Evolutionary conservation across 345 rosid genomes (phyloP).

Genomic region (Salix koriyanagi): DNA sequence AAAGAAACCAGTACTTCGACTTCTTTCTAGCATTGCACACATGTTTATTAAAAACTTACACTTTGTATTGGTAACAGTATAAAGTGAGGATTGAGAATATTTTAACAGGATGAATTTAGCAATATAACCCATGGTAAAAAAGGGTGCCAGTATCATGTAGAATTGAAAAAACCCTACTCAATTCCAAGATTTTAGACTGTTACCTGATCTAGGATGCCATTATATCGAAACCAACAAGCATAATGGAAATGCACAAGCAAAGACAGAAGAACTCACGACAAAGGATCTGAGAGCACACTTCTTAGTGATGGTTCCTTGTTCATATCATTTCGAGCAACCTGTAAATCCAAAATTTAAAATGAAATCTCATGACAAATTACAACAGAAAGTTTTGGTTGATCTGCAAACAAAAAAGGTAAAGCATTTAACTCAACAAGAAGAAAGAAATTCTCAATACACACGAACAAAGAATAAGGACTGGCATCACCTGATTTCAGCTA

Average conservation of each 20-base stretch:
- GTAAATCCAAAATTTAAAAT: slow-evolving; percentile 42
- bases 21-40: too few relatives aligned
- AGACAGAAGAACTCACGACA: slow-evolving; percentile 68
- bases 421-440: not conserved
- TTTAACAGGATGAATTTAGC: not conserved
- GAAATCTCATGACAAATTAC: slow-evolving; percentile 30
- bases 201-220: not conserved
- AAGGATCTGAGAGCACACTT: slow-evolving; percentile 91
- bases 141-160: not conserved
- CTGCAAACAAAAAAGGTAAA: not conserved
- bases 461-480: not conserved
- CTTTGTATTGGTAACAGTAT: not conserved
- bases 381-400: slow-evolving; percentile 7
- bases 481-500: not conserved
- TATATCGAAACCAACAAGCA: not conserved
- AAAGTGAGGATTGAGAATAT: not conserved
- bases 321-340: slow-evolving; percentile 56
- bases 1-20: not conserved
- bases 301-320: slow-evolving; percentile 85
- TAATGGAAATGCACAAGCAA: slow-evolving; percentile 15
- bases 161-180: not conserved
- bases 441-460: not conserved
- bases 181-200: not conserved
- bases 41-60: not conserved
- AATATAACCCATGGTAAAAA: not conserved